A percentile compares a stretch with the other conserved stretches of the same genome.
Conservation (phyloP, 495 filamentous ascomycete genomes). For the Niebla homalea region DNA sequence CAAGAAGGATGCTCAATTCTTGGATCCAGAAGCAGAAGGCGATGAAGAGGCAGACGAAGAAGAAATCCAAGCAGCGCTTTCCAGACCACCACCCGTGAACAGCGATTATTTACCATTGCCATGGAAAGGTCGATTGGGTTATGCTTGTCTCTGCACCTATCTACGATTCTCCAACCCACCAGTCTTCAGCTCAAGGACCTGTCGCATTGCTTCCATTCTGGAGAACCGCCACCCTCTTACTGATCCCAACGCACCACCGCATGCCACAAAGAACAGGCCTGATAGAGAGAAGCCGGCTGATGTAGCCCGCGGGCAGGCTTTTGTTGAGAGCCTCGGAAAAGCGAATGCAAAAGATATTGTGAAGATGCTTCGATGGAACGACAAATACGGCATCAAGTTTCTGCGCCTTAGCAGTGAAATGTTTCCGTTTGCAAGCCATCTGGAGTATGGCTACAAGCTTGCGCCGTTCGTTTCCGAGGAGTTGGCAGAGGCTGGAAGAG, state of each 20-base stretch:
- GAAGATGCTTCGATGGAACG: constrained; percentile 88
- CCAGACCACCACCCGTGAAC: constrained; percentile 66
- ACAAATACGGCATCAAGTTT: constrained; percentile 84
- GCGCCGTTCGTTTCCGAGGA: constrained; percentile 73
- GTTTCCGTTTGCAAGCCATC: constrained; percentile 90
- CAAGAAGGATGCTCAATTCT: constrained; percentile 22
- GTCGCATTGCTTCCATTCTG: constrained; percentile 79
- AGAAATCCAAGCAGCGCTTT: constrained; percentile 26
- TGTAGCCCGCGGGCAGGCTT: constrained; percentile 48
- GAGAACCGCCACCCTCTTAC: constrained; percentile 73
- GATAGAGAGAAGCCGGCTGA: constrained; percentile 55
- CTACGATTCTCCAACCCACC: constrained; percentile 73
- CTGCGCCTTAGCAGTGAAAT: constrained; percentile 87
- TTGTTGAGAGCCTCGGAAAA: constrained; percentile 64
- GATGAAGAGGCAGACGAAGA: constrained; percentile 36
- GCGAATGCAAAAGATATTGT: constrained; percentile 71
- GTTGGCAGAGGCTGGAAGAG: constrained; percentile 60
- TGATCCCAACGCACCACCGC: constrained; percentile 62
- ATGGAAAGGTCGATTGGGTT: constrained; percentile 87
- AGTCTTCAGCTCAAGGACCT: constrained; percentile 84
- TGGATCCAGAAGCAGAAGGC: constrained; percentile 22
- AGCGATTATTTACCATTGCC: constrained; percentile 78
- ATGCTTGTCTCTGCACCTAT: constrained; percentile 89
- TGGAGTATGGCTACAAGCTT: constrained; percentile 75
- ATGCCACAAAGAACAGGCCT: constrained; percentile 69